These are phyloP conservation scores for Pestalotiopsis sp. DNA, from an alignment of 2,329 filamentous ascomycete genomes.

Conservation along the genomic window DNA sequence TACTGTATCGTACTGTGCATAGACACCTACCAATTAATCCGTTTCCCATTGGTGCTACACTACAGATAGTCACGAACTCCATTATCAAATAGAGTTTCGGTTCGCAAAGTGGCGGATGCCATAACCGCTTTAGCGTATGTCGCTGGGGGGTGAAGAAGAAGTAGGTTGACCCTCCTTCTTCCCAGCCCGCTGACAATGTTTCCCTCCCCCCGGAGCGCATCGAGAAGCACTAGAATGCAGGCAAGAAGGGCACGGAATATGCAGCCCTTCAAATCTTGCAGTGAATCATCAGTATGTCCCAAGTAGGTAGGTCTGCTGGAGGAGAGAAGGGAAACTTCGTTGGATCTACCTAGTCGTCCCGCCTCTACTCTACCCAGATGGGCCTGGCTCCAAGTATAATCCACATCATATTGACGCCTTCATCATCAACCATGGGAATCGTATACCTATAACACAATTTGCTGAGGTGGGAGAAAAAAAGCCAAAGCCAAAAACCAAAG, in stretches of 20 bases:
- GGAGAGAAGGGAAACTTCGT: no score
- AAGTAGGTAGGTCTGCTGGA: background rate
- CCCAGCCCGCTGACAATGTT: constrained; percentile 4
- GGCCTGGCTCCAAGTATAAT: background rate
- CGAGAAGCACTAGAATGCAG: background rate
- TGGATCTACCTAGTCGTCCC: background rate
- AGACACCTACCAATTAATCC: background rate
- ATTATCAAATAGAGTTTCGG: constrained; percentile 9
- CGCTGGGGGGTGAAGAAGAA: background rate
- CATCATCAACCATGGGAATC: background rate
- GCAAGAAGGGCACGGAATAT: constrained; percentile 2
- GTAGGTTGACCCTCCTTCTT: constrained; percentile 1
- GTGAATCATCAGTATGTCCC: background rate
- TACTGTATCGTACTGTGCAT: background rate
- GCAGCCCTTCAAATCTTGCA: constrained; percentile 1
- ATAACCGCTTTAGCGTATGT: constrained; percentile 7
- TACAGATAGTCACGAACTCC: background rate
- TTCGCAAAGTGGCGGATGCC: constrained; percentile 10
- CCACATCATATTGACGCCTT: background rate
- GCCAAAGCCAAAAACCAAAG: background rate
- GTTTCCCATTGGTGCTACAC: background rate
- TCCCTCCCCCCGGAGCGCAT: background rate
- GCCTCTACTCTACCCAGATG: background rate
- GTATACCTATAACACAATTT: background rate
- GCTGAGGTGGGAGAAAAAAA: background rate